Percentiles rank a stretch among this genome's conserved stretches.
phyloP scores from a whole-genome alignment of 2,329 filamentous ascomycete genomes.

The Nemania abortiva region DNA sequence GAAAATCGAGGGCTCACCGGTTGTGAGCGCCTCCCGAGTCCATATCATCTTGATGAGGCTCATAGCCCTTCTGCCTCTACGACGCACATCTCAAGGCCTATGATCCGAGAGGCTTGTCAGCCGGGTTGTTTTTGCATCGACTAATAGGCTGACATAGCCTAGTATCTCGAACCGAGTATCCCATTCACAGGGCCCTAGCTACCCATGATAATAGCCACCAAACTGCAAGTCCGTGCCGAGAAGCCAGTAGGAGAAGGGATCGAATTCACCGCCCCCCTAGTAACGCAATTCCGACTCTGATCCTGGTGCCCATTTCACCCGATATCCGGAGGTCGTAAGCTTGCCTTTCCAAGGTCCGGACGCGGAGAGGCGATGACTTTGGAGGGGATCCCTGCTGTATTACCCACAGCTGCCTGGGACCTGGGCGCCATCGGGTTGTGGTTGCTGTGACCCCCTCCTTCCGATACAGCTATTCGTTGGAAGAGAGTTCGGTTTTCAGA shows the following conservation, averaged over 20 bases:
- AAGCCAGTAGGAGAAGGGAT: constrained; percentile 61
- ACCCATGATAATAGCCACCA: constrained; percentile 58
- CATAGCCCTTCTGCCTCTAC: constrained; percentile 60
- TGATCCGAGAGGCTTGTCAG: constrained; percentile 54
- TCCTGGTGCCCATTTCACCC: constrained; percentile 58
- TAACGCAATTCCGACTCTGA: constrained; percentile 57
- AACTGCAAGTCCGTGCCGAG: constrained; percentile 63
- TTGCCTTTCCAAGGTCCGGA: constrained; percentile 58
- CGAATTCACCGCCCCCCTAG: constrained; percentile 59
- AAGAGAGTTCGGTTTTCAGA: constrained; percentile 7
- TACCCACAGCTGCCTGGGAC: not conserved
- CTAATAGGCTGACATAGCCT: not conserved
- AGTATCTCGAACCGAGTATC: not conserved
- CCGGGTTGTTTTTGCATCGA: constrained; percentile 44
- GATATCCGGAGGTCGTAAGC: constrained; percentile 64
- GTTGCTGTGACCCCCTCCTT: constrained; percentile 9
- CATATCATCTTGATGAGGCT: constrained; percentile 63
- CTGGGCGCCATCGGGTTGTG: constrained; percentile 2
- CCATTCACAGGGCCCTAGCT: not conserved
- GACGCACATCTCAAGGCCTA: constrained; percentile 47
- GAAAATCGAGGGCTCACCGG: not conserved
- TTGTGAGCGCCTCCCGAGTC: constrained; percentile 34
- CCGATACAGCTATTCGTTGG: not conserved
- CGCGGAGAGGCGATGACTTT: constrained; percentile 41
- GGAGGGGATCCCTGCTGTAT: constrained; percentile 5